A percentile compares a stretch with the other conserved stretches of the same genome.
These are phyloP conservation scores for Russula griseocarnosa DNA, from an alignment of 768 basidiomycete genomes.

Conservation along the genomic window DNA sequence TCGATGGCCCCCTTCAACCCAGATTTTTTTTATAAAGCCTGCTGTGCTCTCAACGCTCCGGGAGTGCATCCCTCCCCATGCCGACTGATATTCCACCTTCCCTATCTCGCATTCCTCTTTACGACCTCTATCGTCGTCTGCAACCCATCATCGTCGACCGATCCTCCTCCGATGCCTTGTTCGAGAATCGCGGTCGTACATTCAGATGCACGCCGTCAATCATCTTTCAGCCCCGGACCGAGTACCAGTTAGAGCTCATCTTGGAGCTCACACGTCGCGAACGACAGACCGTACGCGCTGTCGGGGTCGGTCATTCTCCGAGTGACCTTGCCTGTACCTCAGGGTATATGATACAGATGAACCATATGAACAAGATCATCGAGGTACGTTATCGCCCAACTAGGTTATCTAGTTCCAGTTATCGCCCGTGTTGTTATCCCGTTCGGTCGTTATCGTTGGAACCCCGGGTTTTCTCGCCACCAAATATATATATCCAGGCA, in stretches of 20 bases:
- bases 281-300: conserved; percentile 67
- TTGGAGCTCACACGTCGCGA: conserved; percentile 79
- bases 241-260: conserved; percentile 64
- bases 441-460: conserved; percentile 12
- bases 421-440: background rate
- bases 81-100: conserved; percentile 26
- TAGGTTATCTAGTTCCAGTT: conserved; percentile 22
- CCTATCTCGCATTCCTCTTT: conserved; percentile 42
- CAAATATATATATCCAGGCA: conserved; percentile 16
- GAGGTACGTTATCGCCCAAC: conserved; percentile 53
- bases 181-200: conserved; percentile 86
- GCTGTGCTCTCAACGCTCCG: background rate
- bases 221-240: conserved; percentile 71
- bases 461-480: conserved; percentile 7
- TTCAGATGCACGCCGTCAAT: conserved; percentile 65
- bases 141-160: conserved; percentile 51
- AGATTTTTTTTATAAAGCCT: conserved; percentile 21
- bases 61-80: conserved; percentile 3
- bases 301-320: conserved; percentile 90
- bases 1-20: conserved; percentile 2
- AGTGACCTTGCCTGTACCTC: conserved; percentile 89
- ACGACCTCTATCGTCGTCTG: conserved; percentile 51
- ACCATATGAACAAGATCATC: conserved; percentile 63
- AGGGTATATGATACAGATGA: conserved; percentile 81
- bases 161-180: conserved; percentile 41